Percentiles rank a stretch among this genome's conserved stretches.
Conservation (phyloP, 2,329 filamentous ascomycete species). For the Hypoxylon sp. region DNA sequence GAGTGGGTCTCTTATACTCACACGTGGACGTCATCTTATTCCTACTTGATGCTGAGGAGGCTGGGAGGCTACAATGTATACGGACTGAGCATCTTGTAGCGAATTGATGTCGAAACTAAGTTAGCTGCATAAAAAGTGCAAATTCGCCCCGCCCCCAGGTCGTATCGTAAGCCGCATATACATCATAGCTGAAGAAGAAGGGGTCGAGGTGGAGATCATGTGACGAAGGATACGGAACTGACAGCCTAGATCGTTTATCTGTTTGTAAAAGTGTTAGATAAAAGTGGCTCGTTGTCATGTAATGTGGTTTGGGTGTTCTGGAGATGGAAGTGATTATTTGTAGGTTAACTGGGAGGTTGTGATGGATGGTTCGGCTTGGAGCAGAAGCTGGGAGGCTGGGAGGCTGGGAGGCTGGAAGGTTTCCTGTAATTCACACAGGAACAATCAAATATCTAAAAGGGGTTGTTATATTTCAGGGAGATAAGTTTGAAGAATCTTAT, state of each 20-base stretch:
- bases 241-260: neutral
- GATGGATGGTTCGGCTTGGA: neutral
- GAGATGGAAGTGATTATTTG: neutral
- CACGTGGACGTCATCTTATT: neutral
- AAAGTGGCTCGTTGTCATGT: too few relatives aligned
- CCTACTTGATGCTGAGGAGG: neutral
- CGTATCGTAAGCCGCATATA: neutral
- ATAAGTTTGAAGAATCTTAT: too few relatives aligned
- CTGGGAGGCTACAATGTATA: too few relatives aligned
- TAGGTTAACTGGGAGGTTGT: neutral
- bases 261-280: too few relatives aligned
- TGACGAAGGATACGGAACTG: conserved; percentile 8
- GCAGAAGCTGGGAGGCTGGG: too few relatives aligned
- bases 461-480: too few relatives aligned
- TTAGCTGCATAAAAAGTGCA: conserved; percentile 22
- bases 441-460: too few relatives aligned
- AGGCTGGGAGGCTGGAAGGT: neutral
- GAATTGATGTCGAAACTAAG: conserved; percentile 29
- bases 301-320: neutral
- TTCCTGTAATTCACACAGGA: neutral
- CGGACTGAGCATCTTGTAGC: neutral
- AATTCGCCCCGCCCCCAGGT: neutral
- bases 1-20: conserved; percentile 1
- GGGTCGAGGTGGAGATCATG: conserved; percentile 4
- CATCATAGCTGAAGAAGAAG: neutral